phyloP scores from a whole-genome alignment of 148 eudicot species.

The Vaccinium vitisidaea region DNA sequence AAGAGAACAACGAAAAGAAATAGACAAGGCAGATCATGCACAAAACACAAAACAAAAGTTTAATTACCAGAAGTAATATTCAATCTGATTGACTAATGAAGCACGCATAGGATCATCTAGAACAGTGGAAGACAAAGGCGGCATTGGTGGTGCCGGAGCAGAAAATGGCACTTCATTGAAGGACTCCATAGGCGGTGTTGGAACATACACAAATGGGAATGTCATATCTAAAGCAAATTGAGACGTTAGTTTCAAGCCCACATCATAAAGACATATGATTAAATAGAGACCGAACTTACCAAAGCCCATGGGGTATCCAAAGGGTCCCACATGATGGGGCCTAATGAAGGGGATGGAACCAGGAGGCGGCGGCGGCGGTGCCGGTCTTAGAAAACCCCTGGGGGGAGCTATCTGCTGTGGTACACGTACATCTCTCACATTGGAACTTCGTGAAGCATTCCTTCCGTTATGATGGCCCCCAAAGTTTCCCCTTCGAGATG shows the following conservation, averaged over 20 bases:
- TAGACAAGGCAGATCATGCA: neutral
- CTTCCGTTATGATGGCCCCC: conserved; percentile 40
- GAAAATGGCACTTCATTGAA: conserved; percentile 29
- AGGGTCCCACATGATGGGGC: conserved; percentile 30
- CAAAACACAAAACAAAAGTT: neutral
- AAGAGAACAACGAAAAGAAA: neutral
- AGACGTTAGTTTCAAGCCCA: conserved; percentile 6
- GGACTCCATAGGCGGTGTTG: conserved; percentile 32
- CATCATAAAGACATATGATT: neutral
- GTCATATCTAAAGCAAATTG: conserved; percentile 28
- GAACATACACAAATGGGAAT: conserved; percentile 25
- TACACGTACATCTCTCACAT: conserved; percentile 34
- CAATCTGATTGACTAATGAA: conserved; percentile 46
- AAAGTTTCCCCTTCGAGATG: conserved; percentile 38
- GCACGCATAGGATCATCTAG: conserved; percentile 29
- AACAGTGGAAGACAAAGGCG: conserved; percentile 12
- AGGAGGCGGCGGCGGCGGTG: conserved; percentile 32
- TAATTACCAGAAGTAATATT: conserved; percentile 67
- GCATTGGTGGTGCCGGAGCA: conserved; percentile 26
- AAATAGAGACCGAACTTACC: conserved; percentile 34
- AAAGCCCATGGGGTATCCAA: conserved; percentile 32
- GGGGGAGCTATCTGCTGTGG: conserved; percentile 34
- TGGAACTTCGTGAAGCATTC: conserved; percentile 19
- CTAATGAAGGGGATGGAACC: conserved; percentile 29
- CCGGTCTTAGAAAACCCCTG: conserved; percentile 26